Conservation (phyloP, 176 grass and related monocot species). For the Thinopyrum elongatum region DNA sequence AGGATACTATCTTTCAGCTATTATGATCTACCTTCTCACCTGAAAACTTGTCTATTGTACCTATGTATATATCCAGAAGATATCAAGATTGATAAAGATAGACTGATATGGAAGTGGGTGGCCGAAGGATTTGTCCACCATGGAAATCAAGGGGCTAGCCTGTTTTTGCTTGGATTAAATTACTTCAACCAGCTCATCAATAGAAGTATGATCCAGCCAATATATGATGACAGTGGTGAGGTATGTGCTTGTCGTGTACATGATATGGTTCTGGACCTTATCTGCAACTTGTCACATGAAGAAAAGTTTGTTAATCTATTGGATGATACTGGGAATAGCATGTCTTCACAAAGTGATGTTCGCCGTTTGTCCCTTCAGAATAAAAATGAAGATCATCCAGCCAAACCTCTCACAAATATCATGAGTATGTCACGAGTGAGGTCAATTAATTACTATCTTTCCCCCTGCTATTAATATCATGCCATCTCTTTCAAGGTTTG, state of each 20-base stretch:
- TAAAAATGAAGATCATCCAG: not conserved
- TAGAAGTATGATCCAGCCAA: not conserved
- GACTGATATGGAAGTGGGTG: not conserved
- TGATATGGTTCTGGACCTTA: not conserved
- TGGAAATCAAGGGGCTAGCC: not conserved
- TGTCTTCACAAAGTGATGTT: not conserved
- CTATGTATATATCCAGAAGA: not conserved
- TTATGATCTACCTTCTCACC: fast-evolving
- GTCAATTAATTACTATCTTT: not conserved
- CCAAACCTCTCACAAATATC: not conserved
- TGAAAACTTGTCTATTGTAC: not conserved
- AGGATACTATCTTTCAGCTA: not conserved
- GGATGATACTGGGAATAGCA: not conserved
- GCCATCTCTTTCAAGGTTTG: not conserved
- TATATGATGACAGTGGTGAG: fast-evolving
- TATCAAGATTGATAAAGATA: not conserved
- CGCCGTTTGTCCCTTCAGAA: not conserved
- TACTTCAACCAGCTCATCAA: not conserved
- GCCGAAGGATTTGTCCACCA: not conserved
- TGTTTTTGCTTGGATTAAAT: not conserved
- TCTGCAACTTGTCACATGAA: not conserved
- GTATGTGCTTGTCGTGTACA: not conserved
- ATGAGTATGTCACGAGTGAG: not conserved
- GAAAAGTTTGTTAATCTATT: not conserved
- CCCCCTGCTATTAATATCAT: not conserved